These are phyloP conservation scores for Trichoderma simmonsii DNA, from an alignment of 2,329 filamentous ascomycete species.

Conservation along the genomic window DNA sequence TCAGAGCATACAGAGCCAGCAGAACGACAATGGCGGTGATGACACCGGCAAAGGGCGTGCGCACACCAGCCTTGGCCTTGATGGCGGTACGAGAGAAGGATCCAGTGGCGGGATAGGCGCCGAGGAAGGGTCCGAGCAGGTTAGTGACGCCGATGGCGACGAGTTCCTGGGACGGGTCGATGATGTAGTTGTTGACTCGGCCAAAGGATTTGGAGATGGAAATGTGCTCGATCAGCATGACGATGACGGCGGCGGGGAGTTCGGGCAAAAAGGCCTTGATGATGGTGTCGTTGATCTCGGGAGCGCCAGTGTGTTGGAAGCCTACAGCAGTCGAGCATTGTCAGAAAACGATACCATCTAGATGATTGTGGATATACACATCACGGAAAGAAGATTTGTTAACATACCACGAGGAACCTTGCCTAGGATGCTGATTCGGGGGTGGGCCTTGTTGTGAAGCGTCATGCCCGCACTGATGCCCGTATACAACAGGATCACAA, in stretches of 20 bases:
- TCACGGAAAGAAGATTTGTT: background rate
- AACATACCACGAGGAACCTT: constrained; percentile 63
- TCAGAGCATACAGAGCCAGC: constrained; percentile 77
- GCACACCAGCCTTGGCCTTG: constrained; percentile 89
- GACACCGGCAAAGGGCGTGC: constrained; percentile 80
- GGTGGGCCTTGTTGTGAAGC: constrained; percentile 52
- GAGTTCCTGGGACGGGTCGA: constrained; percentile 75
- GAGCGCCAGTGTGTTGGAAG: constrained; percentile 68
- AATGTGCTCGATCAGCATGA: constrained; percentile 77
- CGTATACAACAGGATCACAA: constrained; percentile 78
- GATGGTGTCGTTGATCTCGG: constrained; percentile 57
- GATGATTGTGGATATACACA: background rate
- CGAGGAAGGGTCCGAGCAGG: constrained; percentile 72
- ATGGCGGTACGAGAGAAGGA: constrained; percentile 91
- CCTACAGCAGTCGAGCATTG: constrained; percentile 38
- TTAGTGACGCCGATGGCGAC: constrained; percentile 76
- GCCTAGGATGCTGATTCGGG: constrained; percentile 62
- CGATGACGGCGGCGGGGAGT: constrained; percentile 71
- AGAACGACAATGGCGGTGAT: constrained; percentile 81
- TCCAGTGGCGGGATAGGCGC: constrained; percentile 81
- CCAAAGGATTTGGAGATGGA: constrained; percentile 81
- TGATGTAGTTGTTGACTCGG: constrained; percentile 76
- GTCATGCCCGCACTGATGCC: constrained; percentile 72
- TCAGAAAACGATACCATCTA: background rate
- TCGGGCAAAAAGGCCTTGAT: constrained; percentile 62